Base-by-base conservation (phyloP, 768 basidiomycete species). In the Russula olivacea region DNA sequence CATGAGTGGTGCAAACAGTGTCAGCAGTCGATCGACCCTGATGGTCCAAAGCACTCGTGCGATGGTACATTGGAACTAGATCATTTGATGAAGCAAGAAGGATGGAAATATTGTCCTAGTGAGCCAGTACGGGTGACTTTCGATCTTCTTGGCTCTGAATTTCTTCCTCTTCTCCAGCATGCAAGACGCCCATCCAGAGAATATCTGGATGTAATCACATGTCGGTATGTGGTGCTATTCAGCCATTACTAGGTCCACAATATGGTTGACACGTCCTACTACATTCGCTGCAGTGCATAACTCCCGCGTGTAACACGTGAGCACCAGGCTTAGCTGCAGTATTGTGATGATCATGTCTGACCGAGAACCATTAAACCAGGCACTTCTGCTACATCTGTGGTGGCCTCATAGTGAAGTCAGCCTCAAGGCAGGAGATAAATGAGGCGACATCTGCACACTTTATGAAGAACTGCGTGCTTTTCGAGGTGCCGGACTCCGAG, bases 371-470 rank as follows among this genome's bases (percentile, higher is more conserved):
- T n/a, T 25, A 1, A 17, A 23, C 32, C 34, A 72, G 71, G 66
- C 82, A 84, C 64, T 84, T 83, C 67, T 84, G 82, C 67, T 83
- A 84, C 60, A 30, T 70, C 15, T 84, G 83, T 58, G 82, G 82
- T 14, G 70, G 70, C 14, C 68, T 75, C 53, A 84, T 84, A 58
- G 75, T 81, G 50, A 74, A 70, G 32, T 77, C 78, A 0, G 76
- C 74, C 2, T 60, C 74, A 34, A 68, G 63, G 47, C 32, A 64
- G 3, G 77, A 77, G 21, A 71, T 79, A 38, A 36, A 51, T 2
- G 50, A 59, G 0, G 74, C 73, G 1, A 68, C 76, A 11, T 67
- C 72, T 8, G 61, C 34, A 3, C 79, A 79, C 66, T 80, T 71
- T 65, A 36, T 53, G 14, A 69, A 63, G 19, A 34, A 49, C 23